A percentile compares a stretch with the other conserved stretches of the same genome.
These are phyloP conservation scores for Solanum chmielewskii DNA, from an alignment of 257 asterid species.

Conservation along the genomic window DNA sequence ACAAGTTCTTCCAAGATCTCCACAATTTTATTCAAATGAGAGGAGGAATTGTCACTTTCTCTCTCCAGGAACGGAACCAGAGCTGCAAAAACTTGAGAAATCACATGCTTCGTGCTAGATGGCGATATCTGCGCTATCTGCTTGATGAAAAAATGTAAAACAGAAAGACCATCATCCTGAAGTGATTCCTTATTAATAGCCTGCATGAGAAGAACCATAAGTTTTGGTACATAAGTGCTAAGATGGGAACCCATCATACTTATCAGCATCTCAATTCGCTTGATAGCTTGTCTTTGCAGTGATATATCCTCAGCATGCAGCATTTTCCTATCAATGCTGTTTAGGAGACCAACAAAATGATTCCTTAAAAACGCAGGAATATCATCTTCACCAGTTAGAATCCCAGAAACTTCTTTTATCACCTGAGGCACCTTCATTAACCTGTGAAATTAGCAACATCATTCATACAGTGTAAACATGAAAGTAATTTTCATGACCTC, in stretches of 20 bases:
- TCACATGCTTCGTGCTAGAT: constrained; percentile 75
- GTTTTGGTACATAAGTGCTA: constrained; percentile 80
- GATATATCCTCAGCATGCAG: constrained; percentile 63
- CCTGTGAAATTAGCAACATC: constrained; percentile 30
- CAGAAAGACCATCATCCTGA: constrained; percentile 73
- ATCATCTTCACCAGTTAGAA: constrained; percentile 68
- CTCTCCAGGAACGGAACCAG: constrained; percentile 85
- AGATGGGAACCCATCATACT: constrained; percentile 86
- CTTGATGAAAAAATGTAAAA: constrained; percentile 74
- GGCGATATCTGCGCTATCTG: constrained; percentile 72
- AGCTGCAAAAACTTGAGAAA: constrained; percentile 97
- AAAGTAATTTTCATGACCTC: background rate
- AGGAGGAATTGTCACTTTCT: constrained; percentile 45
- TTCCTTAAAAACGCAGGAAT: constrained; percentile 79
- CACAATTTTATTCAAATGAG: constrained; percentile 53
- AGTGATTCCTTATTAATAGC: constrained; percentile 74
- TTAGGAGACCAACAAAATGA: constrained; percentile 80
- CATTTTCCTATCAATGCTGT: constrained; percentile 88
- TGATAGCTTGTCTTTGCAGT: constrained; percentile 80
- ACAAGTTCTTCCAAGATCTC: constrained; percentile 91
- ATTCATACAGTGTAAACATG: background rate
- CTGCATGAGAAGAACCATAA: constrained; percentile 99
- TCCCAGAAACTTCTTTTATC: constrained; percentile 71
- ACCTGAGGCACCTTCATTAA: constrained; percentile 69
- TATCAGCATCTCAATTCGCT: constrained; percentile 80